Percentiles rank a stretch among this genome's conserved stretches.
Evolutionary conservation across 2,329 filamentous ascomycete species (phyloP).

Genomic region (Colletotrichum sp.): DNA sequence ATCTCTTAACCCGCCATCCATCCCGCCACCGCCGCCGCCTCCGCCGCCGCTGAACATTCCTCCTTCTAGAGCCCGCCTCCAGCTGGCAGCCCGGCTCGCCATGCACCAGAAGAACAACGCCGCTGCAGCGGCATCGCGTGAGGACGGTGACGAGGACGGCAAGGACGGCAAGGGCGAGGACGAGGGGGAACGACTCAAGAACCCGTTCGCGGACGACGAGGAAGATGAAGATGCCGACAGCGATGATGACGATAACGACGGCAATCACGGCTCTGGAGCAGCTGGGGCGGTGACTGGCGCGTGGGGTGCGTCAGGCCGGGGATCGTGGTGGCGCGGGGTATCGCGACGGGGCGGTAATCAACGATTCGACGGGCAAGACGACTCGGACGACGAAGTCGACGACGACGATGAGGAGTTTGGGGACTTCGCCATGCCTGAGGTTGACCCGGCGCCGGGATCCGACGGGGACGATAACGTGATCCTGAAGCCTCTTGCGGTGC

Average conservation of each 20-base stretch:
- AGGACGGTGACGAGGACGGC: conserved; percentile 45
- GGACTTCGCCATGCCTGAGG: conserved; percentile 71
- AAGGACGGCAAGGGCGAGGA: conserved; percentile 31
- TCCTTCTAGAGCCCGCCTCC: conserved; percentile 83
- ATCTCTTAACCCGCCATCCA: conserved; percentile 61
- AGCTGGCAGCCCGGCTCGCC: conserved; percentile 87
- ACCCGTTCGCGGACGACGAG: conserved; percentile 64
- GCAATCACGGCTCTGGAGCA: conserved; percentile 21
- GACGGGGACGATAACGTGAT: conserved; percentile 47
- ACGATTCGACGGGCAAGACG: conserved; percentile 47
- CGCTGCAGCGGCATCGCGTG: conserved; percentile 44
- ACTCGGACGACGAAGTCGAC: conserved; percentile 56
- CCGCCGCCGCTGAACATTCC: conserved; percentile 83
- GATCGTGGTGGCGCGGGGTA: conserved; percentile 55
- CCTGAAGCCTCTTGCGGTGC: conserved; percentile 59
- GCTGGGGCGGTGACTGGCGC: conserved; percentile 31
- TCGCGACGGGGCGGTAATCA: conserved; percentile 32
- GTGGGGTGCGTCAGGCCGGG: conserved; percentile 31
- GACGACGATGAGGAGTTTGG: conserved; percentile 69
- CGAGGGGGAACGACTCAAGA: conserved; percentile 37
- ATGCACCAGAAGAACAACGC: conserved; percentile 71
- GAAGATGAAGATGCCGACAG: conserved; percentile 49
- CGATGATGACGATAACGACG: conserved; percentile 59
- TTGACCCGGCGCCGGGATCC: conserved; percentile 34
- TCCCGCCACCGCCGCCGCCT: conserved; percentile 66